Conservation (phyloP, 176 grass and related monocot species). For the Luzula sylvatica region DNA sequence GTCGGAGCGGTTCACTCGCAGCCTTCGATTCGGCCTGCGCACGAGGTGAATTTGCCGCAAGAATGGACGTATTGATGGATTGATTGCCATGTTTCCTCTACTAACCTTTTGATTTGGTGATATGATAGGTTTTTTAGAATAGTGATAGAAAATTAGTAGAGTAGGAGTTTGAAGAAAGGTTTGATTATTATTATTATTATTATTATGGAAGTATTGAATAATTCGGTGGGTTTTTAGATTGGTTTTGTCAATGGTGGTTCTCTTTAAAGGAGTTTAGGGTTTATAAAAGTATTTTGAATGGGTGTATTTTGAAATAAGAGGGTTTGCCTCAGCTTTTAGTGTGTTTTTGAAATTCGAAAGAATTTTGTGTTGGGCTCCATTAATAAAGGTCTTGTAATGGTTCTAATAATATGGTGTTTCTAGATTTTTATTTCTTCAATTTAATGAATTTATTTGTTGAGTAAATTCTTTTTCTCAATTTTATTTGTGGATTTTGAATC, state of each 20-base stretch:
- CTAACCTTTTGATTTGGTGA: constrained; percentile 4
- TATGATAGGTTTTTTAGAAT: constrained; percentile 24
- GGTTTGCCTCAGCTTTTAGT: constrained; percentile 11
- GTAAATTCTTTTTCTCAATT: neutral
- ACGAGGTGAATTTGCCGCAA: constrained; percentile 7
- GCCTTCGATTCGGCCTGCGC: neutral
- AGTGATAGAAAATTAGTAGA: constrained; percentile 17
- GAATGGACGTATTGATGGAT: constrained; percentile 19
- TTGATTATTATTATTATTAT: constrained; percentile 19
- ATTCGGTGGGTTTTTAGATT: constrained; percentile 25
- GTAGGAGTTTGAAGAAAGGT: constrained; percentile 32
- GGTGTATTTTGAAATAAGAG: constrained; percentile 23
- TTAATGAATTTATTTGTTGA: neutral
- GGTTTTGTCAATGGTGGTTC: constrained; percentile 31
- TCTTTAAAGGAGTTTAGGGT: constrained; percentile 45
- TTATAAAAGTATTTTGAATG: constrained; percentile 11
- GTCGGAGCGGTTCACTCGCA: neutral
- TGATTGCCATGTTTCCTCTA: constrained; percentile 4
- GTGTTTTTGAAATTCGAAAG: constrained; percentile 22
- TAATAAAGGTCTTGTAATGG: constrained; percentile 13
- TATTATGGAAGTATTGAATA: constrained; percentile 12
- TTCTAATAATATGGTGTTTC: neutral
- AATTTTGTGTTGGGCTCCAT: constrained; percentile 16
- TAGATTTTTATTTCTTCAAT: neutral
- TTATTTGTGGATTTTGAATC: constrained; percentile 1